These are phyloP conservation scores for Toxicodendron radicans DNA, from an alignment of 345 rosid species.

Conservation along the genomic window DNA sequence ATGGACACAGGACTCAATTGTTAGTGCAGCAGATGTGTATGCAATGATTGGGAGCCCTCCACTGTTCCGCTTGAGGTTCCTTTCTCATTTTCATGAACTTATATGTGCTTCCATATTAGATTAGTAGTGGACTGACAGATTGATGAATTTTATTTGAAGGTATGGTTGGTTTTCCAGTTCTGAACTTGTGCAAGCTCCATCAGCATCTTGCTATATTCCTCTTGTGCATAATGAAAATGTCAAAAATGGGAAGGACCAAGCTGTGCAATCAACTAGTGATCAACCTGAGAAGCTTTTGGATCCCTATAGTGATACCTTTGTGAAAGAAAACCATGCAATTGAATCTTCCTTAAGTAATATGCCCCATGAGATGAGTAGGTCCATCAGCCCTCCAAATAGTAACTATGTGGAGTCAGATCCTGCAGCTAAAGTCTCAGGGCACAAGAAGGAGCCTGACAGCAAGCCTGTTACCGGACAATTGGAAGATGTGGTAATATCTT, in stretches of 20 bases:
- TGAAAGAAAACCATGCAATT: conserved; percentile 32
- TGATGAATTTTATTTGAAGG: conserved; percentile 50
- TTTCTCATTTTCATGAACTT: conserved; percentile 23
- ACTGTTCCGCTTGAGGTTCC: conserved; percentile 87
- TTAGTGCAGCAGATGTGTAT: conserved; percentile 77
- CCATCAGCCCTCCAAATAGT: conserved; percentile 17
- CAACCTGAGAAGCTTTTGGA: conserved; percentile 35
- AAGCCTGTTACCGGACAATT: conserved; percentile 28
- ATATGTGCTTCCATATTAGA: conserved; percentile 12
- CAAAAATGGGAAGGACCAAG: conserved; percentile 35
- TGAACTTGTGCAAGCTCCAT: conserved; percentile 44
- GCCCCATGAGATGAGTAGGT: conserved; percentile 23
- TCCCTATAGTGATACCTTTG: conserved; percentile 29
- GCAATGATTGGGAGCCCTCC: conserved; percentile 68
- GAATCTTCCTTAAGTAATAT: conserved; percentile 15
- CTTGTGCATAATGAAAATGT: conserved; percentile 36
- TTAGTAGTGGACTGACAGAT: conserved; percentile 20
- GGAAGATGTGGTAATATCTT: conserved; percentile 42
- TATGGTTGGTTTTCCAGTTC: conserved; percentile 84
- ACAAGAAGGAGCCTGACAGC: conserved; percentile 30
- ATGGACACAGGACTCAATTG: conserved; percentile 78
- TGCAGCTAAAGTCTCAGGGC: conserved; percentile 29
- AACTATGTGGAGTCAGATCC: conserved; percentile 30
- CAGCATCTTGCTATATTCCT: conserved; percentile 36
- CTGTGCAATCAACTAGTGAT: conserved; percentile 36